Conservation (phyloP, 805 yeast genomes). For the Helenozyma baotianmanensis region DNA sequence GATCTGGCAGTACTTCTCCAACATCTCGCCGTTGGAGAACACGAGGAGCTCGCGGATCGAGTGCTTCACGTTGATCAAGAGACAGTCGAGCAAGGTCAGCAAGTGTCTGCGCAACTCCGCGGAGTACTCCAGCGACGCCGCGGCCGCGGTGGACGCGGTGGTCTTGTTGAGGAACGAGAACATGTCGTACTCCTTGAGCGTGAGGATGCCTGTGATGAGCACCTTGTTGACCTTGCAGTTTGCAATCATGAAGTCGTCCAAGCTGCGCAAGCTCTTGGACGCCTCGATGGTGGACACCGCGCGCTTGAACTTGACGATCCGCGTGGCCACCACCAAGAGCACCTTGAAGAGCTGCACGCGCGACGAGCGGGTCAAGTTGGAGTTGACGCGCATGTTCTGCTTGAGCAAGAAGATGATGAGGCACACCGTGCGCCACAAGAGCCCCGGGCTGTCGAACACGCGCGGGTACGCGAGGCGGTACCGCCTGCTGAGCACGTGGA, state of each 20-base stretch:
- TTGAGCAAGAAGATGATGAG: slow-evolving; percentile 28
- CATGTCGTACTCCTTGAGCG: slow-evolving; percentile 28
- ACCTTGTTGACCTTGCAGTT: slow-evolving; percentile 36
- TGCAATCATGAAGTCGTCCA: slow-evolving; percentile 26
- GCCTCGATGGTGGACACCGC: slow-evolving; percentile 21
- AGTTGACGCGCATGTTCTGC: slow-evolving; percentile 7
- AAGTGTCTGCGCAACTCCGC: slow-evolving; percentile 15
- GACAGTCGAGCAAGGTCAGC: slow-evolving; percentile 23
- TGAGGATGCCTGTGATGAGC: slow-evolving; percentile 28
- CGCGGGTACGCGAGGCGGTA: slow-evolving; percentile 15
- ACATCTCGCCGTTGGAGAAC: slow-evolving; percentile 29
- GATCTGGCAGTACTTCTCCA: slow-evolving; percentile 38
- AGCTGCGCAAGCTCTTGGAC: slow-evolving; percentile 18
- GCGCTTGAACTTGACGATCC: slow-evolving; percentile 23
- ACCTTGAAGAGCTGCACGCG: slow-evolving; percentile 27
- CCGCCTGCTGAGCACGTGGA: slow-evolving; percentile 11
- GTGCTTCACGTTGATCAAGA: slow-evolving; percentile 24
- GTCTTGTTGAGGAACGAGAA: slow-evolving; percentile 15
- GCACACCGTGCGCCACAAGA: slow-evolving; percentile 19
- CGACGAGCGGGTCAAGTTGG: slow-evolving; percentile 6
- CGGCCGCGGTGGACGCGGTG: not conserved
- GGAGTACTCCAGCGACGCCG: slow-evolving; percentile 1
- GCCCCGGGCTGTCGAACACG: slow-evolving; percentile 3
- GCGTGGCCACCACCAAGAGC: slow-evolving; percentile 25
- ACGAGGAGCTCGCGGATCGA: slow-evolving; percentile 29